These are phyloP conservation scores for Psilocybe cyanescens DNA, from an alignment of 768 basidiomycete species.

Conservation along the genomic window DNA sequence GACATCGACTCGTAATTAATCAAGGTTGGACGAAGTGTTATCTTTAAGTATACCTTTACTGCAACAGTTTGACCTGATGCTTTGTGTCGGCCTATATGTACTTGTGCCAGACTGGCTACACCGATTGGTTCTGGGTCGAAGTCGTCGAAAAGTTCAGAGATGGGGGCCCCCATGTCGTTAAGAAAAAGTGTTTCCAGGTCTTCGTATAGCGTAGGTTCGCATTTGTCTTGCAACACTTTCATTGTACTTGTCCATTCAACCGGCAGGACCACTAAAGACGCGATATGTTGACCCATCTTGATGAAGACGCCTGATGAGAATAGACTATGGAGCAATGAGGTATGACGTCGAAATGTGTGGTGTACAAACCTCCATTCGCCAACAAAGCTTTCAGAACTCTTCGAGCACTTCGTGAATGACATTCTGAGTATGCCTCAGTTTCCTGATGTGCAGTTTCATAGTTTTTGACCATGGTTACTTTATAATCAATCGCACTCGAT, in stretches of 20 bases:
- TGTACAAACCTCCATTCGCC: conserved; percentile 77
- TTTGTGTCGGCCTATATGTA: conserved; percentile 81
- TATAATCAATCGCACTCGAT: conserved; percentile 71
- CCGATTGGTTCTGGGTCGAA: conserved; percentile 91
- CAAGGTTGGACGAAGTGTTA: background rate
- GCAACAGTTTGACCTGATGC: conserved; percentile 79
- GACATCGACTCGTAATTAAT: conserved; percentile 25
- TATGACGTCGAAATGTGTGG: background rate
- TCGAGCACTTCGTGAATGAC: conserved; percentile 83
- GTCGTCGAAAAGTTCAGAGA: conserved; percentile 79
- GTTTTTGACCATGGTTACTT: conserved; percentile 58
- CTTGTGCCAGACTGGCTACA: conserved; percentile 95
- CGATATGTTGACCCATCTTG: conserved; percentile 89
- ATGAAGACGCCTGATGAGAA: conserved; percentile 70
- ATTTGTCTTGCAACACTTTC: conserved; percentile 83
- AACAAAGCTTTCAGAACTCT: conserved; percentile 83
- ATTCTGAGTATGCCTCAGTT: conserved; percentile 65
- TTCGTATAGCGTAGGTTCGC: conserved; percentile 84
- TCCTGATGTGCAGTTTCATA: conserved; percentile 57
- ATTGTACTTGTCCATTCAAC: conserved; percentile 56
- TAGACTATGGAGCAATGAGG: background rate
- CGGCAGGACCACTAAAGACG: conserved; percentile 59
- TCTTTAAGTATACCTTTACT: conserved; percentile 63
- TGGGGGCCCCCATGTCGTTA: conserved; percentile 73
- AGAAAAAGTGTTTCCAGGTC: conserved; percentile 78